These are phyloP conservation scores for Umbelopsis vinacea DNA, from an alignment of 192 early-diverging fungal species.

Conservation along the genomic window DNA sequence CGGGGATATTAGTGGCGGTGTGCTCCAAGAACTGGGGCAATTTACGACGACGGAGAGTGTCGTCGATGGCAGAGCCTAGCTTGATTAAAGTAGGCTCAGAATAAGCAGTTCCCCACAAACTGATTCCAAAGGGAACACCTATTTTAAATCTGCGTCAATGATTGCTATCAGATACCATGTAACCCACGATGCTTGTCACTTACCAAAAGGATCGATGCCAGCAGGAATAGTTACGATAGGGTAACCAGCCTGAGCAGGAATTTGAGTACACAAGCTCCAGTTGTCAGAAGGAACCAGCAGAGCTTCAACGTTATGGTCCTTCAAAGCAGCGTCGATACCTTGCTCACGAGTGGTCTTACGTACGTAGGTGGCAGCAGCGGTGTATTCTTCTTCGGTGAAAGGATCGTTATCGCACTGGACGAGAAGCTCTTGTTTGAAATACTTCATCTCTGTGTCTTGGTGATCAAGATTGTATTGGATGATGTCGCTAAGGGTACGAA, in stretches of 20 bases:
- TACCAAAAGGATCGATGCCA: slow-evolving; percentile 15
- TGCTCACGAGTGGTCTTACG: slow-evolving; percentile 4
- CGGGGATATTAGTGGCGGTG: slow-evolving; percentile 5
- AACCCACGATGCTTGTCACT: background rate
- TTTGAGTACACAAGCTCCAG: slow-evolving; percentile 16
- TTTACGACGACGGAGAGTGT: slow-evolving; percentile 11
- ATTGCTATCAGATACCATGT: background rate
- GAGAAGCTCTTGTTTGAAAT: slow-evolving; percentile 17
- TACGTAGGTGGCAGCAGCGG: background rate
- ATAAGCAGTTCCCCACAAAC: slow-evolving; percentile 12
- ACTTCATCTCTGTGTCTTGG: slow-evolving; percentile 5
- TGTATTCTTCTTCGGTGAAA: slow-evolving; percentile 11
- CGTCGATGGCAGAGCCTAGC: slow-evolving; percentile 24
- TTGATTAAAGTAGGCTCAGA: slow-evolving; percentile 17
- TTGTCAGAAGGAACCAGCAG: slow-evolving; percentile 18
- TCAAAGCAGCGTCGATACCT: slow-evolving; percentile 21
- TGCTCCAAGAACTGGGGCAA: background rate
- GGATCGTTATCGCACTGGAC: background rate
- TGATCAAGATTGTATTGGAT: slow-evolving; percentile 13
- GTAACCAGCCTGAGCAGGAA: slow-evolving; percentile 11
- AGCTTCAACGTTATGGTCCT: background rate
- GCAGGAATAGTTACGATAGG: slow-evolving; percentile 15
- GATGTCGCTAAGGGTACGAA: slow-evolving; percentile 12
- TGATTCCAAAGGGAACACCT: slow-evolving; percentile 21
- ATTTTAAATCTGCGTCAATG: background rate